These are phyloP conservation scores for Monilinia laxa DNA, from an alignment of 2,329 filamentous ascomycete species.

Conservation along the genomic window DNA sequence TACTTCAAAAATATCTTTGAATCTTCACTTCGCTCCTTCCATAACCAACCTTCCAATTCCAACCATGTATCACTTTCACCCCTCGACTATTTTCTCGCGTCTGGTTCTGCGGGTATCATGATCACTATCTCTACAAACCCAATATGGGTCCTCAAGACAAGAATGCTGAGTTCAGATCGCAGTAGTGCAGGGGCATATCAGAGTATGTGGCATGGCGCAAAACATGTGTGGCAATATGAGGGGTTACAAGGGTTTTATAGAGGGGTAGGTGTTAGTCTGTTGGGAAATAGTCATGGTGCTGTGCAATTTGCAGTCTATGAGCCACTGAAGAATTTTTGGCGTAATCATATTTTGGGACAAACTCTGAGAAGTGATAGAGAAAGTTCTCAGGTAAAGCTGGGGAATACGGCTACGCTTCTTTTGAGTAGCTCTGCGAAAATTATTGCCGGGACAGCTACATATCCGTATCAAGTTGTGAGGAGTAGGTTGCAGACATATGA, in stretches of 20 bases:
- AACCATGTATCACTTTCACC: constrained; percentile 28
- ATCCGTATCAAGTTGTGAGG: constrained; percentile 91
- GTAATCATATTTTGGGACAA: constrained; percentile 50
- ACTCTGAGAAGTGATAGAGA: constrained; percentile 32
- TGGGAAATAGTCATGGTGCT: constrained; percentile 88
- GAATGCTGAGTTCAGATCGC: constrained; percentile 86
- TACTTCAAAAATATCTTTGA: constrained; percentile 65
- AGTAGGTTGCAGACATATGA: constrained; percentile 88
- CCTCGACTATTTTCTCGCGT: constrained; percentile 77
- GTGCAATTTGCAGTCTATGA: constrained; percentile 98
- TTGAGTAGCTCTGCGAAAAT: constrained; percentile 82
- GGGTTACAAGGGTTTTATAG: constrained; percentile 82
- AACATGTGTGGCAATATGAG: constrained; percentile 66
- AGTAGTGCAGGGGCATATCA: constrained; percentile 75
- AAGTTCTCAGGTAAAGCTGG: constrained; percentile 28
- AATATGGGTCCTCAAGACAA: constrained; percentile 97
- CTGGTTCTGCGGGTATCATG: constrained; percentile 65
- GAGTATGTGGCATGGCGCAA: constrained; percentile 69
- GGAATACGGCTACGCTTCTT: constrained; percentile 61
- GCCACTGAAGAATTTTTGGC: constrained; percentile 52
- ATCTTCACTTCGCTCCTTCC: constrained; percentile 38
- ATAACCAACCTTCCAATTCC: constrained; percentile 27
- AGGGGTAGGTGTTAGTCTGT: constrained; percentile 75
- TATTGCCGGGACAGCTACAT: constrained; percentile 84
- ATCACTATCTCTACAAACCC: constrained; percentile 88